Evolutionary conservation across 192 early-diverging fungal genomes (phyloP), one percentile per base, ranked within the genome.

Genomic region (Coemansia sp.): DNA sequence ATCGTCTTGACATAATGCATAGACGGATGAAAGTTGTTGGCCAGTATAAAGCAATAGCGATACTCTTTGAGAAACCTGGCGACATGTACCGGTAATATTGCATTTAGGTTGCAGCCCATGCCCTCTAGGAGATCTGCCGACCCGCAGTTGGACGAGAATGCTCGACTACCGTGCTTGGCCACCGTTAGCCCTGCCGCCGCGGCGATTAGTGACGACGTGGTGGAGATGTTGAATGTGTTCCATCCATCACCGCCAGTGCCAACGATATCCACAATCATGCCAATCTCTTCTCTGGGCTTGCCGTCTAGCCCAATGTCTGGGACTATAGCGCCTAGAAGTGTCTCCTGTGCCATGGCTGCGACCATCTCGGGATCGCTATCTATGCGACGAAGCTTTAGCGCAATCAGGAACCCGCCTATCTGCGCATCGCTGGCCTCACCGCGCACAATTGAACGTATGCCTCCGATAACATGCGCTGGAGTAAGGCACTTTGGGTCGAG

Each of bases 171-270:
- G 80, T 96, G 95, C 90, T 99, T 99, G 64, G 95, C 94, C 57
- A 99, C 90, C 68, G 86, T 87, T 65, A 89, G 87, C 18, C 96
- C 96, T 5, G 96, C 94, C 24, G 96, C 96, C 2, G 96, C 97
- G 13, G 93, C 93, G 0, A 99, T 93, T 42, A 99, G 89, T 40
- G 93, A 89, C 13, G 94, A 88, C 0, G 97, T 94, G 0, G 97
- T 99, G 2, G 92, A 94, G 15, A 98, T 96, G 74, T 99, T 99
- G 76, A 97, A 99, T 20, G 97, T 99, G 79, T 98, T 88, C 74
- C 95, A 93, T 16, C 96, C 96, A 85, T 99, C 97, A 10, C 97
- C 97, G n/a, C 97, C 97, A 1, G 97, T 99, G 5, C 97, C 97
- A 3, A 98, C 96, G 79, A 97, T 96, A 72, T 99, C 96, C 3